Conservation (phyloP, 2,329 filamentous ascomycete species). For the Penicillium brevicompactum region DNA sequence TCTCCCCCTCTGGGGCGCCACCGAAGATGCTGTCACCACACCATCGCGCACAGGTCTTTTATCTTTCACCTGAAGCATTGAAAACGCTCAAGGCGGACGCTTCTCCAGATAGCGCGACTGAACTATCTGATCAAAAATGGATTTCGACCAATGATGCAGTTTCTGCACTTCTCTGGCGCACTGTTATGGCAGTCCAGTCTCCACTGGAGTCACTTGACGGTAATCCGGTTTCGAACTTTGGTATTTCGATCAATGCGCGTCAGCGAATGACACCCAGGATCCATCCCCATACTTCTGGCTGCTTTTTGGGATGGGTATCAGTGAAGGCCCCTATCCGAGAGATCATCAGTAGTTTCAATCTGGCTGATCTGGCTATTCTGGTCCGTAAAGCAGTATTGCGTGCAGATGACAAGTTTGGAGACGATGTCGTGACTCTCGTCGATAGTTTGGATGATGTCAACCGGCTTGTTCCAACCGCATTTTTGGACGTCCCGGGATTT, state of each 20-base stretch:
- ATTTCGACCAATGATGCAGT: constrained; percentile 41
- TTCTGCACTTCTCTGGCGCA: constrained; percentile 42
- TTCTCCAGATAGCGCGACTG: constrained; percentile 29
- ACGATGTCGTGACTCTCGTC: constrained; percentile 32
- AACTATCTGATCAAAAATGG: constrained; percentile 26
- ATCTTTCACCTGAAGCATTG: constrained; percentile 33
- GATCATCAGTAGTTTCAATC: constrained; percentile 30
- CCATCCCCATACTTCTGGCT: constrained; percentile 41
- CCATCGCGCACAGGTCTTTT: constrained; percentile 37
- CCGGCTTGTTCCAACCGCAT: constrained; percentile 35
- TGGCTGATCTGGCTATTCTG: constrained; percentile 38
- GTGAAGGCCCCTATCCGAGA: constrained; percentile 24
- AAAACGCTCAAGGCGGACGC: constrained; percentile 34
- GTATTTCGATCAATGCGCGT: constrained; percentile 43
- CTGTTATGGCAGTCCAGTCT: constrained; percentile 28
- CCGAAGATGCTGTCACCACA: constrained; percentile 36
- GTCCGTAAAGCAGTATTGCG: constrained; percentile 37
- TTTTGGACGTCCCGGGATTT: constrained; percentile 39
- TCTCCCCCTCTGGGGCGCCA: constrained; percentile 32
- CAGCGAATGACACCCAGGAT: constrained; percentile 37
- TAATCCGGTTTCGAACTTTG: constrained; percentile 38
- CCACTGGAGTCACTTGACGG: constrained; percentile 34
- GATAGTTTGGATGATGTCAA: constrained; percentile 37
- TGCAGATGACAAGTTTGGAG: constrained; percentile 34
- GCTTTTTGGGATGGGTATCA: constrained; percentile 43